These are phyloP conservation scores for Jackrogersella minutella DNA, from an alignment of 495 filamentous ascomycete genomes.

Conservation along the genomic window DNA sequence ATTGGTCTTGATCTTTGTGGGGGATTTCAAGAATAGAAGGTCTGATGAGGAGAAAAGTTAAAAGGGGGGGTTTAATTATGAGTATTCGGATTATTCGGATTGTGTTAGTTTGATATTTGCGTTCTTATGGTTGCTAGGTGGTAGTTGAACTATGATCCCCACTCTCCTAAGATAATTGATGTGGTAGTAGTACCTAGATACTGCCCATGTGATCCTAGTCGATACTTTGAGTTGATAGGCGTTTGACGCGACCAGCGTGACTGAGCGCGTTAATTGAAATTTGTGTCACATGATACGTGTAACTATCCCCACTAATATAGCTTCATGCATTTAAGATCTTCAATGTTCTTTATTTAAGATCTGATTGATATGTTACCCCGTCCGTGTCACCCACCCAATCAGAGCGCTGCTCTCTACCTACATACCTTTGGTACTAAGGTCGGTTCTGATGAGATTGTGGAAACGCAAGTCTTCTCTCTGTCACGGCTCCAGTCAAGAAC, in stretches of 20 bases:
- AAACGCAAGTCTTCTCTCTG: too few species aligned
- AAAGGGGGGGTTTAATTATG: background rate
- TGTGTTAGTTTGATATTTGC: background rate
- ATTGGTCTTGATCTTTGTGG: background rate
- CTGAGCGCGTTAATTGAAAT: conserved; percentile 41
- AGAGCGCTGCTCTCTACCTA: too few species aligned
- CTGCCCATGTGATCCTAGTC: too few species aligned
- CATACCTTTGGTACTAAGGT: too few species aligned
- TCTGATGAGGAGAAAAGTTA: background rate
- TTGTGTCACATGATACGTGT: background rate
- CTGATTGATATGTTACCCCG: too few species aligned
- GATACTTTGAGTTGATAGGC: too few species aligned
- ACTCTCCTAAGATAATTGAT: background rate
- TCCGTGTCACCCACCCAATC: too few species aligned
- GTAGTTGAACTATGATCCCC: background rate
- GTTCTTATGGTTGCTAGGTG: background rate
- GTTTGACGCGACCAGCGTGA: conserved; percentile 18
- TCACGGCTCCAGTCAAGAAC: too few species aligned
- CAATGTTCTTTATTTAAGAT: too few species aligned
- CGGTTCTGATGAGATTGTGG: too few species aligned
- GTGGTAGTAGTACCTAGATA: background rate
- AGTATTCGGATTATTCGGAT: background rate
- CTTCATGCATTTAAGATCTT: background rate
- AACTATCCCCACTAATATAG: too few species aligned
- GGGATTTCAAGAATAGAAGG: background rate